phyloP scores from a whole-genome alignment of 495 filamentous ascomycete genomes.

The Aspergillus homomorphus region DNA sequence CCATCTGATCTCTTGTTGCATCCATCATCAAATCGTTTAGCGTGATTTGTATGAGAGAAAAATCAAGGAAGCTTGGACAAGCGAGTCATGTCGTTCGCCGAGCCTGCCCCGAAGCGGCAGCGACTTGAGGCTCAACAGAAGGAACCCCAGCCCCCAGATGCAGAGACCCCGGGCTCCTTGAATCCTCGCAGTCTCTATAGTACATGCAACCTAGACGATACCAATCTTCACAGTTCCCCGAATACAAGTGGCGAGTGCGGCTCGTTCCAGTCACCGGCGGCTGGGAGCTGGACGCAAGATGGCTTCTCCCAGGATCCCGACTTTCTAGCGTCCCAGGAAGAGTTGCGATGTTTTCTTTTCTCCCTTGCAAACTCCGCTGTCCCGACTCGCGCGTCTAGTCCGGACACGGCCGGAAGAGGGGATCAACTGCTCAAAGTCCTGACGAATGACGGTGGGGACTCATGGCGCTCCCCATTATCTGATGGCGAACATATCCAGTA shows the following conservation, averaged over 20 bases:
- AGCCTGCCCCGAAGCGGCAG: constrained; percentile 18
- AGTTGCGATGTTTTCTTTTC: constrained; percentile 36
- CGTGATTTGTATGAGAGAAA: neutral
- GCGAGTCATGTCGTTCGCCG: neutral
- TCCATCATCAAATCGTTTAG: neutral
- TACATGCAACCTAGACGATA: neutral
- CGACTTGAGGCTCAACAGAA: constrained; percentile 8
- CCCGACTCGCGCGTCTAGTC: constrained; percentile 28
- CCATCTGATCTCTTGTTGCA: neutral
- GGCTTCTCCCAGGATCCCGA: constrained; percentile 37
- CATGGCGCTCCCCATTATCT: constrained; percentile 24
- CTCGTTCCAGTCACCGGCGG: constrained; percentile 13
- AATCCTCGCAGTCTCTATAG: neutral
- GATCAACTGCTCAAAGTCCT: neutral
- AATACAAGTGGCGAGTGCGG: neutral
- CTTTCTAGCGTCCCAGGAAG: constrained; percentile 39
- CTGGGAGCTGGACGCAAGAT: constrained; percentile 32
- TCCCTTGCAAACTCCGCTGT: constrained; percentile 34
- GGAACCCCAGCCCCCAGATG: neutral
- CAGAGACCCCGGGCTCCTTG: neutral
- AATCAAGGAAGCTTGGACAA: neutral
- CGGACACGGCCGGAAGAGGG: constrained; percentile 8
- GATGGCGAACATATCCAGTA: constrained; percentile 32
- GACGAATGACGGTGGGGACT: constrained; percentile 2
- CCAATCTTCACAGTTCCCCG: constrained; percentile 8